A percentile compares a stretch with the other conserved stretches of the same genome.
Evolutionary conservation across 768 basidiomycete species (phyloP).

Genomic region (Lyophyllum decastes): DNA sequence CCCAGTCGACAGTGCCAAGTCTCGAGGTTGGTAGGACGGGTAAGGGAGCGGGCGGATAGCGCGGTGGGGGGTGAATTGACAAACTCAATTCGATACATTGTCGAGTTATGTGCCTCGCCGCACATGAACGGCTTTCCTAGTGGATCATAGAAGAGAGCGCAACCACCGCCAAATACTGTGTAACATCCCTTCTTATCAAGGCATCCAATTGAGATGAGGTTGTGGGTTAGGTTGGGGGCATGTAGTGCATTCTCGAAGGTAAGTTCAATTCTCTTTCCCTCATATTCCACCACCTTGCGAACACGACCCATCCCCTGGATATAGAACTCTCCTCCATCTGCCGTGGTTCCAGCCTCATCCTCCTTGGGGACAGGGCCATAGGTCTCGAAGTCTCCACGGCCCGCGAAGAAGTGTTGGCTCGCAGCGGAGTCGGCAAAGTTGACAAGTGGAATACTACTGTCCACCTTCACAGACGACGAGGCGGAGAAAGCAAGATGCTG

Average conservation of each 20-base stretch:
- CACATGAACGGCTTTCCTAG: not conserved
- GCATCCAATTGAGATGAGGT: not conserved
- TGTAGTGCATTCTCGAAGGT: not conserved
- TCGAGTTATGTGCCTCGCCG: not conserved
- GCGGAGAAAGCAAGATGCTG: not conserved
- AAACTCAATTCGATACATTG: not conserved
- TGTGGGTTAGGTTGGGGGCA: not conserved
- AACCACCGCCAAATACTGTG: not conserved
- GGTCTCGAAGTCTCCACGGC: not conserved
- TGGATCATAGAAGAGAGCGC: not conserved
- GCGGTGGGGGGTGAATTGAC: not conserved
- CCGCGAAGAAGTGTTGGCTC: not conserved
- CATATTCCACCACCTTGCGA: not conserved
- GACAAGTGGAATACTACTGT: not conserved
- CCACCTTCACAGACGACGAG: no score
- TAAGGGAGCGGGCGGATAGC: not conserved
- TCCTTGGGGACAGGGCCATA: not conserved
- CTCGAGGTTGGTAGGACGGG: not conserved
- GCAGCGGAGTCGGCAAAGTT: not conserved
- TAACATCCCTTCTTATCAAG: not conserved
- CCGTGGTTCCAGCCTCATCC: not conserved
- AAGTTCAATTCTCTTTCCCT: not conserved
- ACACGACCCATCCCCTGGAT: not conserved
- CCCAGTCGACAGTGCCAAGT: conserved; percentile 5
- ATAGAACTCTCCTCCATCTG: not conserved